phyloP scores from a whole-genome alignment of 2,329 filamentous ascomycete genomes.

The Podosphaera xanthii region DNA sequence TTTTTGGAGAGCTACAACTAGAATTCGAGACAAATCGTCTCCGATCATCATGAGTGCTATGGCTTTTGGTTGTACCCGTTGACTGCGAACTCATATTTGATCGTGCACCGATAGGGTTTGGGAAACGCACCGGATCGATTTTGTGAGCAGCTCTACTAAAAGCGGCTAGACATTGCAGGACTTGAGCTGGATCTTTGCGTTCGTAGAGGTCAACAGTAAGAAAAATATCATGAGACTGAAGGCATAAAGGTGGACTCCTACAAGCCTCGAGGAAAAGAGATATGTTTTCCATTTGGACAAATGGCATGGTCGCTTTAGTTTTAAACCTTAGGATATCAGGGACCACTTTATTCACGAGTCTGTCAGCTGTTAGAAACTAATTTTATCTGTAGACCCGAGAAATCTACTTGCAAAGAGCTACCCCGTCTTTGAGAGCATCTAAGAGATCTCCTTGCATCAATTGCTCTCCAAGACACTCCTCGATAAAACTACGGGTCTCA shows the following conservation, averaged over 20 bases:
- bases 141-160: conserved; percentile 73
- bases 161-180: conserved; percentile 73
- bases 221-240: conserved; percentile 87
- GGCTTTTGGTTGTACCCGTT: conserved; percentile 34
- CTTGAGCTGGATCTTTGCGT: conserved; percentile 84
- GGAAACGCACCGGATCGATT: conserved; percentile 51
- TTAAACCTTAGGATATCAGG: conserved; percentile 76
- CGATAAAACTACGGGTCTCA: conserved; percentile 70
- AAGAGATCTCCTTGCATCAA: conserved; percentile 57
- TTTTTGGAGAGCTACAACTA: conserved; percentile 33
- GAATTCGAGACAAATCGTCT: conserved; percentile 29
- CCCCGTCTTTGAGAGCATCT: conserved; percentile 71
- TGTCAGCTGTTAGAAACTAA: conserved; percentile 6
- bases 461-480: conserved; percentile 51
- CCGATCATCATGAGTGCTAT: conserved; percentile 18
- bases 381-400: neutral
- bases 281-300: conserved; percentile 99
- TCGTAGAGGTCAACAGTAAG: conserved; percentile 94
- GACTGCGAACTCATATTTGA: conserved; percentile 39
- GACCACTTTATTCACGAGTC: conserved; percentile 59
- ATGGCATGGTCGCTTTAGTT: conserved; percentile 66
- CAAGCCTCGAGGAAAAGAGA: conserved; percentile 83
- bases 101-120: conserved; percentile 53
- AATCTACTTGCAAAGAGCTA: conserved; percentile 70
- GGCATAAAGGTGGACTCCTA: conserved; percentile 60